Evolutionary conservation across 2,329 filamentous ascomycete genomes (phyloP).

Genomic region (Nothophaeocryptopus gaeumannii): DNA sequence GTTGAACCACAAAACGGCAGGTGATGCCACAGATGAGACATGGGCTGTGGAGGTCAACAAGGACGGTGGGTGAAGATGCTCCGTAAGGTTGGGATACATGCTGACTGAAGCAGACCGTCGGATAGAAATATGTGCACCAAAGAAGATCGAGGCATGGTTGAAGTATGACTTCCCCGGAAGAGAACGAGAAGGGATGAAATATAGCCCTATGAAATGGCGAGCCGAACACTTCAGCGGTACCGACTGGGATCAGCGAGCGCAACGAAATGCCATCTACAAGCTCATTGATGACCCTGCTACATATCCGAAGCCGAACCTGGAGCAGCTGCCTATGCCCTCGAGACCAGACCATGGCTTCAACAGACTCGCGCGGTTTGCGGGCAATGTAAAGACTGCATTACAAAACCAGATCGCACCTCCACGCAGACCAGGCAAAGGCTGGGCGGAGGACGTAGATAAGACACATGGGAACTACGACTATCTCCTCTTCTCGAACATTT

Average conservation of each 20-base stretch:
- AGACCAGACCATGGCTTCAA: slow-evolving; percentile 19
- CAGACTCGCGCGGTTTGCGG: slow-evolving; percentile 25
- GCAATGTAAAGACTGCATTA: slow-evolving; percentile 13
- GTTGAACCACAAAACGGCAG: slow-evolving; percentile 69
- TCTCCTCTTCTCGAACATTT: slow-evolving; percentile 70
- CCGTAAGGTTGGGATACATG: background rate
- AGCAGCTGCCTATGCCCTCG: slow-evolving; percentile 20
- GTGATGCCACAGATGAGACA: slow-evolving; percentile 63
- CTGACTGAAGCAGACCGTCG: slow-evolving; percentile 48
- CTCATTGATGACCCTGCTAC: slow-evolving; percentile 49
- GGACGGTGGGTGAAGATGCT: slow-evolving; percentile 18
- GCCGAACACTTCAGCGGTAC: slow-evolving; percentile 67
- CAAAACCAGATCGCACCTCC: slow-evolving; percentile 1
- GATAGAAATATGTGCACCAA: slow-evolving; percentile 52
- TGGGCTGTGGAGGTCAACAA: slow-evolving; percentile 63
- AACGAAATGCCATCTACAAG: slow-evolving; percentile 63
- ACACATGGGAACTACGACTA: slow-evolving; percentile 67
- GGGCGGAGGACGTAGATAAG: slow-evolving; percentile 60
- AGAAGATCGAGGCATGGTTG: slow-evolving; percentile 66
- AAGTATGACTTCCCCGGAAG: slow-evolving; percentile 65
- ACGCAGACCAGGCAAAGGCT: slow-evolving; percentile 53
- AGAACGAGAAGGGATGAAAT: slow-evolving; percentile 45
- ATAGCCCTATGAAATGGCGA: slow-evolving; percentile 62
- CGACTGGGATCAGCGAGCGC: slow-evolving; percentile 60
- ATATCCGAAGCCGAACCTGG: slow-evolving; percentile 26